Evolutionary conservation across 306 rosid genomes (phyloP), one percentile per base, ranked within the genome.

Genomic region (Pterocarpus macrocarpus): DNA sequence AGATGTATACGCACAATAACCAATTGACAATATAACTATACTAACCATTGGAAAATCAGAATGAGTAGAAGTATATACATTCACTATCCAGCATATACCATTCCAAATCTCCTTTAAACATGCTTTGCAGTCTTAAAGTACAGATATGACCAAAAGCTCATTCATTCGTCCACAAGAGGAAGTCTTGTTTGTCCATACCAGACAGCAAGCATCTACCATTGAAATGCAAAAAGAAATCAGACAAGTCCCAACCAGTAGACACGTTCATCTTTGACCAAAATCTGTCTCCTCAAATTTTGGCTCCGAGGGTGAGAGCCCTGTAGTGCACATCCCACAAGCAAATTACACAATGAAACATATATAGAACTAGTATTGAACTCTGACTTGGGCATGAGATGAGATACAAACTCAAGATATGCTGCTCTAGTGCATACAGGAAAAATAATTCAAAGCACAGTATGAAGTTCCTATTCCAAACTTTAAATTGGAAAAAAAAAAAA

Each of bases 221-320:
- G 14, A 2, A 70, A 47, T 59, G 30, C 5, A 10, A 69, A 33
- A 57, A 52, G 12, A 47, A 36, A 38, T 16, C 17, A 74, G 52
- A 77, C 11, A 80, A 22, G 53, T 28, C 30, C 79, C 59, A 82
- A 95, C 98, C 98, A 95, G 72, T 81, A 91, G 61, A 88, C 75
- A 14, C 97, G 94, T 80, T 93, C 98, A 3, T 87, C 16, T 3
- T 22, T 7, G 8, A 5, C 5, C 0, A 56, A 5, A 63, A 49
- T 71, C 62, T 32, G 75, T 47, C 45, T 45, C 2, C 64, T 53
- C 41, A 4, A 84, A 34, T 8, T 70, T 49, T 7, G 84, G 64
- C 77, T 81, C 80, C 14, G 86, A 81, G 61, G 52, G 57, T 64
- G 86, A 43, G 38, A 74, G 39, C 34, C 90, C 90, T 84, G 70